Conservation (phyloP, 257 asterid genomes). For the Lithospermum erythrorhizon region DNA sequence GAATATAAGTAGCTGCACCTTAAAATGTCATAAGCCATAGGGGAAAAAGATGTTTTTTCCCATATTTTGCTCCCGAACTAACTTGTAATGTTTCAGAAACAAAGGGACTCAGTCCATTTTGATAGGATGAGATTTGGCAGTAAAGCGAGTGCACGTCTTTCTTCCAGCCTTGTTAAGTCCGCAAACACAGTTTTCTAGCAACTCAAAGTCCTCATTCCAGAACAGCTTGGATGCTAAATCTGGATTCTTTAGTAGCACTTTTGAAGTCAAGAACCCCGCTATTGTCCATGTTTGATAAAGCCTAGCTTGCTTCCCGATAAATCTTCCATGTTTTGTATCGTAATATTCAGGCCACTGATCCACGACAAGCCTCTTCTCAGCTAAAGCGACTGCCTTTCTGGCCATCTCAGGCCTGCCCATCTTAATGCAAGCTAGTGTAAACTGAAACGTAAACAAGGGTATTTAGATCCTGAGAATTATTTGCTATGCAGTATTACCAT, state of each 20-base stretch:
- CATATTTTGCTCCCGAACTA: neutral
- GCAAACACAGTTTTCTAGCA: slow-evolving; percentile 34
- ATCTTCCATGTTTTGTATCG: slow-evolving; percentile 29
- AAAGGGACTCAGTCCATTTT: neutral
- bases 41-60: neutral
- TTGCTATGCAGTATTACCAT: neutral
- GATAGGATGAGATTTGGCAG: slow-evolving; percentile 10
- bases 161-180: slow-evolving; percentile 13
- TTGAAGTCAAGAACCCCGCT: slow-evolving; percentile 34
- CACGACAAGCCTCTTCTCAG: slow-evolving; percentile 27
- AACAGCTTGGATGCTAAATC: slow-evolving; percentile 23
- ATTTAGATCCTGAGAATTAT: neutral
- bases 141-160: slow-evolving; percentile 22
- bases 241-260: slow-evolving; percentile 24
- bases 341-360: slow-evolving; percentile 40
- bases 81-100: neutral
- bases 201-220: slow-evolving; percentile 32
- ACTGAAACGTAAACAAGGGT: slow-evolving; percentile 14
- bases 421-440: slow-evolving; percentile 36
- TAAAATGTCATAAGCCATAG: neutral
- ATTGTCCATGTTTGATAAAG: slow-evolving; percentile 34
- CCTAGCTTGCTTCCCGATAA: slow-evolving; percentile 30
- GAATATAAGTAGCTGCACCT: neutral
- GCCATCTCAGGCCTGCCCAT: slow-evolving; percentile 32
- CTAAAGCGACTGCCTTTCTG: slow-evolving; percentile 22